Evolutionary conservation across 2,329 filamentous ascomycete species (phyloP), one percentile per base, ranked within the genome.

Genomic region (Mycogone perniciosa): DNA sequence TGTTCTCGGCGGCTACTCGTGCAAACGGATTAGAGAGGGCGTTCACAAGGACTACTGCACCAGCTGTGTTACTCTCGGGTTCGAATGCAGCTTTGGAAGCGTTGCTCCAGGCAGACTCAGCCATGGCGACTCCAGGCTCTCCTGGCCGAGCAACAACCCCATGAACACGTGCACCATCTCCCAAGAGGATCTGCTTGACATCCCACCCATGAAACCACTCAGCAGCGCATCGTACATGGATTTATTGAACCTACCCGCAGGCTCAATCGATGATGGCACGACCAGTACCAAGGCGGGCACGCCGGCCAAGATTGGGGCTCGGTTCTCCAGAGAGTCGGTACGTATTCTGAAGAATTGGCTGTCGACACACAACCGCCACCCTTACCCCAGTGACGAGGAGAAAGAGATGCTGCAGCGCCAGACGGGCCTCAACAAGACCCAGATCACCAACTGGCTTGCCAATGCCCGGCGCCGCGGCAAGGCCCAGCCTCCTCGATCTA

Each of bases 401-500:
- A 95, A 92, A 62, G 86, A 90, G 57, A 79, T 82, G 55, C 74
- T 96, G 29, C 86, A 89, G 67, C 77, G 80, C 43, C 80, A 86
- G 59, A 96, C 90, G 1, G 89, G 89, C 6, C 75, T 96, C 38
- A 90, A 82, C 65, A 82, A 88, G 60, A 86, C 79, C 10, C 91
- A 96, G 63, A 92, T 96, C 59, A 85, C 85, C 8, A 95, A 95
- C 65, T 96, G 90, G 90, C 81, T 96, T 43, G 90, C 90, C 53
- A 96, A 96, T 67, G 89, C 89, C 51, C 83, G 90, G 40, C 82
- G 90, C 51, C 80, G 90, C 55, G 85, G 88, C 60, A 96, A 95
- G 71, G 82, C 86, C 49, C 81, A 84, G 44, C 75, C 80, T 2
- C 82, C 81, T 43, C 77, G 85, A 56, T 82, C 81, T 31, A 81